phyloP scores from a whole-genome alignment of 805 yeast species.

The Metschnikowia sp. region DNA sequence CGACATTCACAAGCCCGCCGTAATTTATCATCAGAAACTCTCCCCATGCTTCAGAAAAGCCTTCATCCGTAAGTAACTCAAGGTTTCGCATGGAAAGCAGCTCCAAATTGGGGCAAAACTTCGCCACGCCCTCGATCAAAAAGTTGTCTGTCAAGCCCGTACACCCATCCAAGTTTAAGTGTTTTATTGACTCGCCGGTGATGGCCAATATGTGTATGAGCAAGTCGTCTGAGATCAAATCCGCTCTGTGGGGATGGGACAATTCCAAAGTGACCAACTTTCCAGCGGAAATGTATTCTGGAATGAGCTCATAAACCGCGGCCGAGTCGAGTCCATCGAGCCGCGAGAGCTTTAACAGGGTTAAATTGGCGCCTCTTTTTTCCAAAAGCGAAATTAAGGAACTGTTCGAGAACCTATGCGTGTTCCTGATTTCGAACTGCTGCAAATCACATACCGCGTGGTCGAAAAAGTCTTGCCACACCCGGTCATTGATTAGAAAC shows the following conservation, averaged over 20 bases:
- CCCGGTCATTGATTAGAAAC: slow-evolving; percentile 68
- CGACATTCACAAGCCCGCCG: slow-evolving; percentile 58
- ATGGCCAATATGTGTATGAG: slow-evolving; percentile 57
- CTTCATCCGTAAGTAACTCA: slow-evolving; percentile 68
- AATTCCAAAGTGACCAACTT: slow-evolving; percentile 59
- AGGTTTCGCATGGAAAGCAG: slow-evolving; percentile 55
- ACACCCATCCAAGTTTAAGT: slow-evolving; percentile 71
- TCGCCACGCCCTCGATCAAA: slow-evolving; percentile 52
- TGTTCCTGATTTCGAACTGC: slow-evolving; percentile 65
- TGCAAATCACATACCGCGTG: slow-evolving; percentile 50
- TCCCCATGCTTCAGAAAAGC: slow-evolving; percentile 55
- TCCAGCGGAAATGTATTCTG: slow-evolving; percentile 50
- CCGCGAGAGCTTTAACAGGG: slow-evolving; percentile 58
- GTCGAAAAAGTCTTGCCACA: slow-evolving; percentile 78
- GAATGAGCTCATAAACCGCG: slow-evolving; percentile 58
- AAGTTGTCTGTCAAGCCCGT: slow-evolving; percentile 65
- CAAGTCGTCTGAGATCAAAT: slow-evolving; percentile 64
- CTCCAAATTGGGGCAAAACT: slow-evolving; percentile 55
- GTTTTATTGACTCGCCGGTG: slow-evolving; percentile 58
- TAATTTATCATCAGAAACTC: slow-evolving; percentile 47
- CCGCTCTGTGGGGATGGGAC: slow-evolving; percentile 64
- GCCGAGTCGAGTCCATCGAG: slow-evolving; percentile 67
- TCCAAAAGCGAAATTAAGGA: slow-evolving; percentile 61
- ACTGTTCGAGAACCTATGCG: slow-evolving; percentile 75
- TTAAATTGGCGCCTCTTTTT: slow-evolving; percentile 51